phyloP scores from a whole-genome alignment of 352 stramenopile species.

The Pythium coloratum region DNA sequence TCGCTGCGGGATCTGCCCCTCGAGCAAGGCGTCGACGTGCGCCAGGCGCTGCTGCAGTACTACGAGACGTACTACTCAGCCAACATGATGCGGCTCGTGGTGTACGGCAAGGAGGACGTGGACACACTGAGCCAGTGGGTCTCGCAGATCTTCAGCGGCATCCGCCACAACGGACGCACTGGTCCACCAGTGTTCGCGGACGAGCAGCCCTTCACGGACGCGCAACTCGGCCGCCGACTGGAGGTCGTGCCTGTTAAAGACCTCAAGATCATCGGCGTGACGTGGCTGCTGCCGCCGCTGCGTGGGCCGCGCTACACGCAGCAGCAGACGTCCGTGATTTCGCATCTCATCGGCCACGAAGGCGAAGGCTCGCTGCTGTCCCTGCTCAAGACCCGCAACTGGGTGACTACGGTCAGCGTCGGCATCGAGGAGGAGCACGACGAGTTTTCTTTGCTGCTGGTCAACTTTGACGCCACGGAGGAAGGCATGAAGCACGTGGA shows the following conservation, averaged over 20 bases:
- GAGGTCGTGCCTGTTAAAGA: slow-evolving; percentile 33
- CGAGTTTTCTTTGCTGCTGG: slow-evolving; percentile 28
- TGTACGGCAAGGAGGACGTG: slow-evolving; percentile 77
- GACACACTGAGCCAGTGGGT: slow-evolving; percentile 44
- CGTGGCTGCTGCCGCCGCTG: slow-evolving; percentile 35
- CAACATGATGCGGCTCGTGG: slow-evolving; percentile 81
- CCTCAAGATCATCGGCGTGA: slow-evolving; percentile 31
- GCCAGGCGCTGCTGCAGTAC: slow-evolving; percentile 62
- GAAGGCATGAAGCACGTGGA: slow-evolving; percentile 29
- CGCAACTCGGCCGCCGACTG: slow-evolving; percentile 21
- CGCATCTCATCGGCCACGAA: slow-evolving; percentile 87
- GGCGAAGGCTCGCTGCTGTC: slow-evolving; percentile 77
- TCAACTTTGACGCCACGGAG: slow-evolving; percentile 33
- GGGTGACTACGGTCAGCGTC: slow-evolving; percentile 36
- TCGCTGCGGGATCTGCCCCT: slow-evolving; percentile 18
- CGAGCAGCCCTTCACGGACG: slow-evolving; percentile 26
- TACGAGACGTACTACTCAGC: slow-evolving; percentile 84
- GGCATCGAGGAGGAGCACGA: slow-evolving; percentile 28
- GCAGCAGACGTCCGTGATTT: slow-evolving; percentile 56
- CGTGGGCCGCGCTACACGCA: slow-evolving; percentile 25
- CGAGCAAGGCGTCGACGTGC: slow-evolving; percentile 23
- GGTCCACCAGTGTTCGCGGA: neutral
- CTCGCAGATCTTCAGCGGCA: slow-evolving; percentile 33
- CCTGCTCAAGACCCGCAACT: slow-evolving; percentile 61
- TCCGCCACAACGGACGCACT: slow-evolving; percentile 36